phyloP scores from a whole-genome alignment of 768 basidiomycete genomes.

The Macrolepiota fuliginosa region DNA sequence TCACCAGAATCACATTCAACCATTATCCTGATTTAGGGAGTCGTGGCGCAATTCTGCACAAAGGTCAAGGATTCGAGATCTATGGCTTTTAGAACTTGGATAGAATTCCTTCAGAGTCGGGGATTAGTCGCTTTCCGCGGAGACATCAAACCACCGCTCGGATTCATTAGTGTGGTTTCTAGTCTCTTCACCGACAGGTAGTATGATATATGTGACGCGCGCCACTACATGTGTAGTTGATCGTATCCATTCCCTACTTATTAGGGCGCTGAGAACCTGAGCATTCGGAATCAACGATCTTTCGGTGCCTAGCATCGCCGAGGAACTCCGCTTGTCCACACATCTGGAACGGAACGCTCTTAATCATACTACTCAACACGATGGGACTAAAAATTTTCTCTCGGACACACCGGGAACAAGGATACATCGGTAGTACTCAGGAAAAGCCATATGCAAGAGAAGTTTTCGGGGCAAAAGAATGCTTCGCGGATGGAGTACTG shows the following conservation, averaged over 20 bases:
- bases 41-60: no score
- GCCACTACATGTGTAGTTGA: no score
- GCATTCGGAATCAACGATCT: not conserved
- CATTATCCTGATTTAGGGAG: no score
- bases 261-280: no score
- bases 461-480: not conserved
- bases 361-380: not conserved
- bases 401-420: not conserved
- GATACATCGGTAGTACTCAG: not conserved
- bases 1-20: no score
- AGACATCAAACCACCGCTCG: not conserved
- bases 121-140: not conserved
- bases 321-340: not conserved
- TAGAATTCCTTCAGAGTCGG: not conserved
- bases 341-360: not conserved
- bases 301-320: not conserved
- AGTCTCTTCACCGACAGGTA: not conserved
- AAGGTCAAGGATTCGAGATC: not conserved
- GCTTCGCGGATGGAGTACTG: not conserved
- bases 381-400: not conserved
- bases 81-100: not conserved
- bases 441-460: not conserved
- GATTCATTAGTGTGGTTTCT: not conserved
- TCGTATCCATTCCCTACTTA: no score
- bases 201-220: not conserved